Base-by-base conservation (phyloP, 129 eudicot species). In the Ambrosia artemisiifolia region DNA sequence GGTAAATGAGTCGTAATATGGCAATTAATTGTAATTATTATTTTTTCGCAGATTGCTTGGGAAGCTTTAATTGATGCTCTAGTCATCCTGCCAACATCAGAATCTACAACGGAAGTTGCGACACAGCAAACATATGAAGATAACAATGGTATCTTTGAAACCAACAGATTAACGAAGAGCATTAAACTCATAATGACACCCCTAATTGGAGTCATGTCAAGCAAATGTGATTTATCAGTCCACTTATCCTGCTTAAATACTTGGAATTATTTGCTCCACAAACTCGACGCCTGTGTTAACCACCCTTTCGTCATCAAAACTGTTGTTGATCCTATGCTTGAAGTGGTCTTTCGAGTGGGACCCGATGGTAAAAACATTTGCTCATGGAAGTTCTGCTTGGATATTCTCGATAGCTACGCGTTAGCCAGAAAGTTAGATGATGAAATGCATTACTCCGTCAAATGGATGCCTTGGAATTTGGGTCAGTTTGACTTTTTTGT, bases 181-280 rank as follows among this genome's bases (percentile, higher is more conserved):
- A 65, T 80, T 54, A 93, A 85, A 82, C 98, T 93, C 70, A 82
- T 93, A 69, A 89, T 93, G 96, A 86, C 90, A 47, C 98, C 98
- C 33, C 72, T 93, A 43, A 75, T 77, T 20, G 92, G 96, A 74
- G 81, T 89, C 67, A 81, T 93, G 74, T 83, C 95, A 71, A 82
- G 83, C 75, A 89, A 85, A 76, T 84, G 87, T 36, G 91, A 85
- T 71, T 59, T 73, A 50, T 83, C 95, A 10, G 88, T 93, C 73
- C 88, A 82, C 78, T 76, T 75, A 53, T 83, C 90, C 61, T 87
- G 95, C 81, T 75, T 93, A 70, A 89, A 80, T 55, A 89, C 96
- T 4, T 93, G 98, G 98, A 87, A 84, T 69, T 87, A 93, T 82
- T 79, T 89, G n/a, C 90, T 93, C 13, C 92, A 93, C 65, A 93